phyloP scores from a whole-genome alignment of 176 grass and related monocot genomes.

The Avena sativa region DNA sequence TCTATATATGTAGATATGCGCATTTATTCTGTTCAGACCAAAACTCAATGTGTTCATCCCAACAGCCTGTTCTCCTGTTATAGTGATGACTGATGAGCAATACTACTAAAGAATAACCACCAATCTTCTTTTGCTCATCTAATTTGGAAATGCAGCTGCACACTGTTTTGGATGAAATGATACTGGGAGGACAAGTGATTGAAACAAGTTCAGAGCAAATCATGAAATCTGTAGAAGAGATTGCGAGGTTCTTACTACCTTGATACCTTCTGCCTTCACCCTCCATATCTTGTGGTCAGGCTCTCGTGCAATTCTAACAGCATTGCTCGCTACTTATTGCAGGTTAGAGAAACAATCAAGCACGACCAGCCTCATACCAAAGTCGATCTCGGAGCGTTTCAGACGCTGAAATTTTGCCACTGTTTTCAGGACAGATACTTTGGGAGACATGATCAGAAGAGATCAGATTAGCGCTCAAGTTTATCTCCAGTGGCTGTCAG shows the following conservation, averaged over 20 bases:
- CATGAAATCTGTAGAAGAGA: conserved; percentile 78
- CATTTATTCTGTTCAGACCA: not conserved
- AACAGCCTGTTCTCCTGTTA: not conserved
- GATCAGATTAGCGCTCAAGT: not conserved
- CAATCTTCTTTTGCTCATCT: conserved; percentile 29
- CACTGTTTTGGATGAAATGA: conserved; percentile 94
- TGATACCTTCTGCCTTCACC: not conserved
- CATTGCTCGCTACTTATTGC: conserved; percentile 5
- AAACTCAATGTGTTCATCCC: not conserved
- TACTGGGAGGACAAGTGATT: conserved; percentile 84
- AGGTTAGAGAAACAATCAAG: conserved; percentile 88
- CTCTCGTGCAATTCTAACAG: conserved; percentile 9
- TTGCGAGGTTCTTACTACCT: conserved; percentile 55
- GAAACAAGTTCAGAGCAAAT: conserved; percentile 90
- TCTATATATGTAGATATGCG: not conserved
- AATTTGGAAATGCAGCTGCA: conserved; percentile 69
- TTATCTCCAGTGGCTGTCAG: not conserved
- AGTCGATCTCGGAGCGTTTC: conserved; percentile 78
- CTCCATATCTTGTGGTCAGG: not conserved
- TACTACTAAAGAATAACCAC: conserved; percentile 1
- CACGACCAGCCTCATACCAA: conserved; percentile 77
- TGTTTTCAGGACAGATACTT: not conserved
- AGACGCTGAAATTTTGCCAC: conserved; percentile 50
- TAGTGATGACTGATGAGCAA: not conserved
- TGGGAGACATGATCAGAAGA: conserved; percentile 20